Evolutionary conservation across 2,329 filamentous ascomycete genomes (phyloP), one percentile per base, ranked within the genome.

Genomic region (Colletotrichum sp.): DNA sequence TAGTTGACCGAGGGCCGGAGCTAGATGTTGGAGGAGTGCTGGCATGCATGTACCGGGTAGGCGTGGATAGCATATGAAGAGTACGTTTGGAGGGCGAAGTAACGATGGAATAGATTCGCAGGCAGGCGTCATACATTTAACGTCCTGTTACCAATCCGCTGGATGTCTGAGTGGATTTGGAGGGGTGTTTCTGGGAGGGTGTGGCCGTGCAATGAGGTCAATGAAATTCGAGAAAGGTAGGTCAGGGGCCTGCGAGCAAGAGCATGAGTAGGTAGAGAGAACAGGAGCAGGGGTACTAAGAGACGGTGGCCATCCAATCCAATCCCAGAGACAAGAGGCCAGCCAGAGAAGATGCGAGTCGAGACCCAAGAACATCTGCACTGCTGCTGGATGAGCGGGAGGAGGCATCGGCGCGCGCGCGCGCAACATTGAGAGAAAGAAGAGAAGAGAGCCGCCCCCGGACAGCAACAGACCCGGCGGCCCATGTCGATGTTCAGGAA

Each of bases 71-170:
- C 57, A 59, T 65, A 39, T n/a, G 36, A 73, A 76, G 44, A n/a
- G 64, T 76, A 76, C 73, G 32, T 73, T 39, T 36, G 44, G 24
- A 15, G 44, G 13, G 44, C 44, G 57, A 76, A 44, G 64, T 60
- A 73, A 64, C 34, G 34, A 68, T 32, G 73, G 73, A 52, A 59
- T 49, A 75, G 64, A 59, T 36, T 71, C 21, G 65, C 57, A 65
- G 73, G 70, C 70, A 75, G 72, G 75, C 75, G 75, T 76, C 75
- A 76, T 76, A 76, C 75, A 76, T 76, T 76, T 76, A 76, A 76
- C 71, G 72, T 70, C 65, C 49, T 66, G 71, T 75, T 76, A 76
- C 71, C 75, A 75, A 76, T 71, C 39, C 66, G 75, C 75, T 63
- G 75, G 70, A 71, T 72, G 62, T 55, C 52, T 67, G 71, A 72